Conservation (phyloP, 2,329 filamentous ascomycete species). For the Colletotrichum tropicale region DNA sequence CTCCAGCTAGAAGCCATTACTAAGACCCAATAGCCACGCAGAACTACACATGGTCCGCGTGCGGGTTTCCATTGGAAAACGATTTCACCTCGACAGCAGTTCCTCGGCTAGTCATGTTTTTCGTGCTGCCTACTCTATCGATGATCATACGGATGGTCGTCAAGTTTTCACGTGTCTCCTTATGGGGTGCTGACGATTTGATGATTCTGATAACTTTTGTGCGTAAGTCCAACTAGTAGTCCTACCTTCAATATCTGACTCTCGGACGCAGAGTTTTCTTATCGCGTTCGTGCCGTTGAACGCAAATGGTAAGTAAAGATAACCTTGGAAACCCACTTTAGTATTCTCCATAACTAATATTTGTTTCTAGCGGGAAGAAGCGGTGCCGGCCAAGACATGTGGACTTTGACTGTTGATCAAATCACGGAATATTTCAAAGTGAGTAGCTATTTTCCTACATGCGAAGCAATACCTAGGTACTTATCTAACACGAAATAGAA, state of each 20-base stretch:
- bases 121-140: not conserved
- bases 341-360: not conserved
- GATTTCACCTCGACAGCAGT: not conserved
- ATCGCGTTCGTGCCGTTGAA: not conserved
- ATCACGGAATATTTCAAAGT: not conserved
- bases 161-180: not conserved
- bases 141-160: not conserved
- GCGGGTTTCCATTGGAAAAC: not conserved
- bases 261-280: not conserved
- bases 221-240: not conserved
- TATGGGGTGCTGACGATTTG: not conserved
- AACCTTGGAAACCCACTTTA: not conserved
- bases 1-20: not conserved
- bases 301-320: not conserved
- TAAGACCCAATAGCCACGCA: not conserved
- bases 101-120: not conserved
- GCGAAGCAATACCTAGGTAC: not conserved
- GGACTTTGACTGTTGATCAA: not conserved
- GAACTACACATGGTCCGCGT: not conserved
- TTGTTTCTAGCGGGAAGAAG: not conserved
- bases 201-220: not conserved
- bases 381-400: not conserved
- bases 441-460: rapidly evolving
- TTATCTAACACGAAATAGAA: conserved; percentile 22
- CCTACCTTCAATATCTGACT: not conserved